A percentile compares a stretch with the other conserved stretches of the same genome.
phyloP scores from a whole-genome alignment of 2,329 filamentous ascomycete species.

The Aspergillus udagawae region DNA sequence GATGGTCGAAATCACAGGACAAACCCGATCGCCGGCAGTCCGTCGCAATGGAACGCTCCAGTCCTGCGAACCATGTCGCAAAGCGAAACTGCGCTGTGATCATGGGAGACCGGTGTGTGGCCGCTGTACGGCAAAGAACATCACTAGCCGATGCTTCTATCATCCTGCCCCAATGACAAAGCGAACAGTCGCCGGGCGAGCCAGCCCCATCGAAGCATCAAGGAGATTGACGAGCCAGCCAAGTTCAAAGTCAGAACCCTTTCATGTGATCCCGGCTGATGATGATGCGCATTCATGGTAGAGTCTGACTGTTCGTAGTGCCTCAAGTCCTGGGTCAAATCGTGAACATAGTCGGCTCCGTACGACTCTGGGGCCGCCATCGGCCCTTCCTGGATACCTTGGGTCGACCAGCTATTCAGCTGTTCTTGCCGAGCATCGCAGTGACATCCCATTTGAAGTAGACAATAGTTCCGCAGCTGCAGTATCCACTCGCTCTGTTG shows the following conservation, averaged over 20 bases:
- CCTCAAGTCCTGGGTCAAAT: constrained; percentile 20
- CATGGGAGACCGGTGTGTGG: constrained; percentile 33
- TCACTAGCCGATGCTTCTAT: constrained; percentile 31
- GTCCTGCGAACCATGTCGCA: constrained; percentile 37
- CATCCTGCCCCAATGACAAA: constrained; percentile 39
- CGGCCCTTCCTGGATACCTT: constrained; percentile 30
- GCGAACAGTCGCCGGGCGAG: constrained; percentile 12
- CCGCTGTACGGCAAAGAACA: constrained; percentile 28
- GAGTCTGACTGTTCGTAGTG: constrained; percentile 11
- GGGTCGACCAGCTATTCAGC: constrained; percentile 35
- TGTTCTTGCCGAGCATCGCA: constrained; percentile 30
- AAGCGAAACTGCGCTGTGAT: constrained; percentile 35
- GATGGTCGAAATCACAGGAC: constrained; percentile 5
- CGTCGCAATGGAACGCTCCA: constrained; percentile 35
- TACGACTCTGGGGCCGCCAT: constrained; percentile 19
- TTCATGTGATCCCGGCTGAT: not conserved
- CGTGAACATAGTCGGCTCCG: constrained; percentile 16
- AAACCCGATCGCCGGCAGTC: constrained; percentile 19
- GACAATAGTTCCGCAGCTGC: constrained; percentile 19
- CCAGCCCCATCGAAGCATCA: constrained; percentile 6
- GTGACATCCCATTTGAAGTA: constrained; percentile 29
- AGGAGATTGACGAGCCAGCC: constrained; percentile 17
- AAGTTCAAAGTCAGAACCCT: constrained; percentile 19
- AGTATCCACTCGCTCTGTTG: constrained; percentile 14
- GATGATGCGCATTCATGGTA: not conserved